Evolutionary conservation across 139 green algal genomes (phyloP).

Genomic region (Zygnema circumcarinatum): DNA sequence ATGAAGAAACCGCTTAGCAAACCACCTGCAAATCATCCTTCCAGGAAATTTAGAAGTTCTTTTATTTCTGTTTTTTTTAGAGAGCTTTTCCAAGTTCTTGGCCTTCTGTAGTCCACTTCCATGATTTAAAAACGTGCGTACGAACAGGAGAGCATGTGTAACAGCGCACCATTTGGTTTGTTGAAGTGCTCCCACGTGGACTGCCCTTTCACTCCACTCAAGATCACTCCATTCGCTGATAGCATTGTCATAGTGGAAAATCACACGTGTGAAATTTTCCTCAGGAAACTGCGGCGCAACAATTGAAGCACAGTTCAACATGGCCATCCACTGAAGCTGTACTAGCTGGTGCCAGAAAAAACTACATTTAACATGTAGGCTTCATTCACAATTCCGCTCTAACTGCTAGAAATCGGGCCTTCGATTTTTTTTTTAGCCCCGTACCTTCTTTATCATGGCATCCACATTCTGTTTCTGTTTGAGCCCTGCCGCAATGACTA

Average conservation of each 20-base stretch:
- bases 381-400: too few species aligned
- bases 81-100: too few species aligned
- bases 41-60: background rate
- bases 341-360: too few species aligned
- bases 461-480: conserved; percentile 31
- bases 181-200: conserved; percentile 47
- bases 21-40: conserved; percentile 45
- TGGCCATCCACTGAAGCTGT: too few species aligned
- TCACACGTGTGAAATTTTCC: conserved; percentile 32
- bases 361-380: too few species aligned
- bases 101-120: too few species aligned
- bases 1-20: conserved; percentile 58
- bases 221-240: conserved; percentile 36
- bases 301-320: too few species aligned
- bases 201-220: conserved; percentile 26
- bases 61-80: too few species aligned
- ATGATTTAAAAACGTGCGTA: too few species aligned
- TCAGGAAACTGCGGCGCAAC: conserved; percentile 40
- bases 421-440: too few species aligned
- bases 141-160: too few species aligned
- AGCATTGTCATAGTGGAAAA: conserved; percentile 56
- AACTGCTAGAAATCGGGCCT: too few species aligned
- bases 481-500: conserved; percentile 33
- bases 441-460: conserved; percentile 34
- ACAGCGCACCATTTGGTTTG: conserved; percentile 58